These are phyloP conservation scores for Digitaria exilis DNA, from an alignment of 202 grass and related monocot genomes.

Conservation along the genomic window DNA sequence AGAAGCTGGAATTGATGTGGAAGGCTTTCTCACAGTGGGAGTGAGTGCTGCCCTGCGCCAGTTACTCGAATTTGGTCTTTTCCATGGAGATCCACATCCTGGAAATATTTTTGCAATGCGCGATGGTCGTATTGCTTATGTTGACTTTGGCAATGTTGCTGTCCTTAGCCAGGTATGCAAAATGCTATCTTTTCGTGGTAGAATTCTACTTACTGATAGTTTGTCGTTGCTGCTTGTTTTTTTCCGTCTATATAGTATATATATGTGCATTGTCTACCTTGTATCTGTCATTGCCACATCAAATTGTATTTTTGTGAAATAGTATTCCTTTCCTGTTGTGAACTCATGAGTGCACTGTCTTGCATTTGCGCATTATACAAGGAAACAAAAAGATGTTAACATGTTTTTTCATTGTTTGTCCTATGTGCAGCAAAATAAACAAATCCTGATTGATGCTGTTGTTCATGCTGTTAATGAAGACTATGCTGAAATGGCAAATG, in stretches of 20 bases:
- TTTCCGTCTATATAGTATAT: background rate
- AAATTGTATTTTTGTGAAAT: background rate
- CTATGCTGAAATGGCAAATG: constrained; percentile 99
- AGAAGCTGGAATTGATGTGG: constrained; percentile 86
- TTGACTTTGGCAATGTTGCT: constrained; percentile 97
- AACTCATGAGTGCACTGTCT: background rate
- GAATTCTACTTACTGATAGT: constrained; percentile 14
- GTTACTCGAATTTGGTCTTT: constrained; percentile 94
- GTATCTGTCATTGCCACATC: constrained; percentile 16
- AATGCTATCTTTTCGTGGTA: background rate
- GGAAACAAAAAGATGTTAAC: constrained; percentile 21
- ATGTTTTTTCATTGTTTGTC: constrained; percentile 13
- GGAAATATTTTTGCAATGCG: constrained; percentile 99
- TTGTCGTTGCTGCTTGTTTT: background rate
- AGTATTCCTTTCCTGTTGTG: background rate
- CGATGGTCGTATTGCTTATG: constrained; percentile 98
- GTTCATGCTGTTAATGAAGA: constrained; percentile 99
- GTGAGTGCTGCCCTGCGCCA: constrained; percentile 94
- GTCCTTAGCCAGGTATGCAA: constrained; percentile 84
- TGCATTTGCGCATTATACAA: constrained; percentile 1
- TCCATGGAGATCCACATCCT: constrained; percentile 99
- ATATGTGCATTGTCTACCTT: background rate
- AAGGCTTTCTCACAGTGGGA: constrained; percentile 93
- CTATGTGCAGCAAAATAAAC: constrained; percentile 92
- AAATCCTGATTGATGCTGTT: constrained; percentile 95